A percentile compares a stretch with the other conserved stretches of the same genome.
Evolutionary conservation across 1,139 yeast genomes (phyloP).

Genomic region (Nakaseomyces uthaithaninus): DNA sequence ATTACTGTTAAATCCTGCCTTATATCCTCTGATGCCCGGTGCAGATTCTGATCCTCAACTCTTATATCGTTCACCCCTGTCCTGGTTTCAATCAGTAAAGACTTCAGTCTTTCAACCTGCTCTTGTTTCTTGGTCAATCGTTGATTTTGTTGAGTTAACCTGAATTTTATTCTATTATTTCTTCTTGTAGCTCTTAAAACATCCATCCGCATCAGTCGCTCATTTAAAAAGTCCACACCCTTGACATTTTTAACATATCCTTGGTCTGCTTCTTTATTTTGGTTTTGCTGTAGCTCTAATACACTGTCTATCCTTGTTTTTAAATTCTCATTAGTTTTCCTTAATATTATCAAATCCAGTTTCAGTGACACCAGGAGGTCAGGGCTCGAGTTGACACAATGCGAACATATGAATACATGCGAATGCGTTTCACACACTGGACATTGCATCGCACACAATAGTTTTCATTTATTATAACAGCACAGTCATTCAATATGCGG

Average conservation of each 20-base stretch:
- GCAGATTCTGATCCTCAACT: constrained; percentile 6
- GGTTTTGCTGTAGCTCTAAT: constrained; percentile 9
- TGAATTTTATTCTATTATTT: constrained; percentile 15
- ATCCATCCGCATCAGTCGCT: constrained; percentile 18
- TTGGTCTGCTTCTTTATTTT: background rate
- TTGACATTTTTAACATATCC: background rate
- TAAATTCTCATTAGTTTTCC: constrained; percentile 15
- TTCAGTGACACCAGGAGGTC: constrained; percentile 16
- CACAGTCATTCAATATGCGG: no score
- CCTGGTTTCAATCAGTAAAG: constrained; percentile 8
- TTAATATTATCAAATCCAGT: constrained; percentile 16
- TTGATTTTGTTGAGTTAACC: constrained; percentile 13
- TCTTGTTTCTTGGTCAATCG: constrained; percentile 14
- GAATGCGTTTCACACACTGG: constrained; percentile 19
- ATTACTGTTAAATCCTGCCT: constrained; percentile 12
- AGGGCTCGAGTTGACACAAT: constrained; percentile 27
- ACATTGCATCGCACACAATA: constrained; percentile 16
- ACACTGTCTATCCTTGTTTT: constrained; percentile 17
- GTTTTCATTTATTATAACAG: no score
- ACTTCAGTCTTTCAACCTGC: constrained; percentile 10
- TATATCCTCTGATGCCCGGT: background rate
- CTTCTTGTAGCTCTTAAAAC: constrained; percentile 16
- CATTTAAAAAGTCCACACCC: constrained; percentile 16
- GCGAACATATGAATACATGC: constrained; percentile 22
- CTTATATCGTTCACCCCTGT: constrained; percentile 4